Conservation (phyloP, 441 rosid species). For the Populus hybrid region DNA sequence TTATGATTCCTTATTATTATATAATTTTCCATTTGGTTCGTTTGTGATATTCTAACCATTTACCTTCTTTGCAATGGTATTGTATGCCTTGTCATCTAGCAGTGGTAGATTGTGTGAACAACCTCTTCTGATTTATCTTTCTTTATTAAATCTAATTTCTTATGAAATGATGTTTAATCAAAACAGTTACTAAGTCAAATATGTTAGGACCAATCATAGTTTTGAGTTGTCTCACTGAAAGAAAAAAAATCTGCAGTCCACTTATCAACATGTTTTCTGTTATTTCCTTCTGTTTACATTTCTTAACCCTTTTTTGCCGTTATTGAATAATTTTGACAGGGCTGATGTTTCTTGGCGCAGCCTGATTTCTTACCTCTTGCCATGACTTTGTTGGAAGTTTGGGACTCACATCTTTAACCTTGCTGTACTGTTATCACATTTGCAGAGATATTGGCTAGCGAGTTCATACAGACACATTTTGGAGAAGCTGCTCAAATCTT, state of each 20-base stretch:
- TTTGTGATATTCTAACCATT: background rate
- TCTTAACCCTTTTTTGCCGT: conserved; percentile 54
- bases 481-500: conserved; percentile 30
- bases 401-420: conserved; percentile 99
- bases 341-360: conserved; percentile 90
- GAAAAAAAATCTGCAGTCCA: background rate
- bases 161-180: background rate
- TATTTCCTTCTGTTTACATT: conserved; percentile 21
- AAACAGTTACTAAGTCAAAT: background rate
- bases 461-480: conserved; percentile 21
- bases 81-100: conserved; percentile 9
- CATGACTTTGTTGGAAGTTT: conserved; percentile 97
- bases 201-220: background rate
- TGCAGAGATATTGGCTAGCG: conserved; percentile 74
- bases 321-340: conserved; percentile 71
- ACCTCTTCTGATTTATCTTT: background rate
- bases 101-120: conserved; percentile 14
- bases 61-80: background rate
- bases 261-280: conserved; percentile 17
- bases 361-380: no score
- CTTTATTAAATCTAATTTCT: background rate
- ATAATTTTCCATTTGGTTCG: background rate
- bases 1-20: background rate
- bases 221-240: background rate
- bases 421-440: conserved; percentile 95